Evolutionary conservation across 257 asterid species (phyloP).

Genomic region (Ballota nigra): DNA sequence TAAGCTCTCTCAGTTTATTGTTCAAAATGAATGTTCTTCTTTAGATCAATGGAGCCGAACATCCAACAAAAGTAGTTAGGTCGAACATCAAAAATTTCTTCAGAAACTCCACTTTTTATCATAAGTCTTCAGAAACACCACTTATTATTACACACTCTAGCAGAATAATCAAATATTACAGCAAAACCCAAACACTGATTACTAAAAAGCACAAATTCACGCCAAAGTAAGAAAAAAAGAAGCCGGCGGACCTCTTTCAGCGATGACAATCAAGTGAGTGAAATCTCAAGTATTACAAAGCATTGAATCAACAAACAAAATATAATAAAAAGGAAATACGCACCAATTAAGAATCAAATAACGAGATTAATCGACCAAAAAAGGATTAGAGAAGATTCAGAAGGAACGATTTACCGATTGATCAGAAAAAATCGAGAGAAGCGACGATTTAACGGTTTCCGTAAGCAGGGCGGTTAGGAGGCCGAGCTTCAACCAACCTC

Average conservation of each 20-base stretch:
- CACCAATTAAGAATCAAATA: not conserved
- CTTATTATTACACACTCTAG: no score
- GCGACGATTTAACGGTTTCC: not conserved
- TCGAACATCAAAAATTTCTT: conserved; percentile 1
- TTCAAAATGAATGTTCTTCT: not conserved
- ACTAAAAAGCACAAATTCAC: not conserved
- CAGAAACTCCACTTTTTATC: not conserved
- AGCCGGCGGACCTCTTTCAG: not conserved
- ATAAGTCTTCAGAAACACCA: not conserved
- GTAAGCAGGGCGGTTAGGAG: not conserved
- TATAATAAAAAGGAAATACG: not conserved
- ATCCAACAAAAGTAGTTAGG: not conserved
- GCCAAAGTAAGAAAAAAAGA: not conserved
- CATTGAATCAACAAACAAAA: not conserved
- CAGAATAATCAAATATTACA: no score
- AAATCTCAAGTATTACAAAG: not conserved
- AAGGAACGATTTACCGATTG: conserved; percentile 18
- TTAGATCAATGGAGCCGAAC: not conserved
- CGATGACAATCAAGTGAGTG: not conserved
- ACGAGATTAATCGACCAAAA: not conserved
- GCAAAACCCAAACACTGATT: not conserved
- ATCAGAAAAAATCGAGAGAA: conserved; percentile 1
- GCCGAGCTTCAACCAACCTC: conserved; percentile 17
- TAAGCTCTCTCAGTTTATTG: not conserved
- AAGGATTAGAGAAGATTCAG: not conserved